Evolutionary conservation across 192 early-diverging fungal species (phyloP).

Genomic region (Coemansia aciculifera): DNA sequence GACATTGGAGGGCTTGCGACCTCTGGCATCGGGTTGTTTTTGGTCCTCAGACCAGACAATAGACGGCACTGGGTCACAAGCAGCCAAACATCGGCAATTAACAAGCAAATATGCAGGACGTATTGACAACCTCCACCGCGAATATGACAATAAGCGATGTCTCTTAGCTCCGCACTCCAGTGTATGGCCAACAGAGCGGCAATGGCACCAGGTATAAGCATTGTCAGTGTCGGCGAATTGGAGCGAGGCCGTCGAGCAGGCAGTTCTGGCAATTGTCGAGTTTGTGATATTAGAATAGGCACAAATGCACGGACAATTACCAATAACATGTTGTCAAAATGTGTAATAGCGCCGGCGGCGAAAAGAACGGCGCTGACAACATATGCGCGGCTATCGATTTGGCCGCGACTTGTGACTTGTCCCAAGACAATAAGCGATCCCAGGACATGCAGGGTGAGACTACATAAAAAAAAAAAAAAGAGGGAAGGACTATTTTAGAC

Average conservation of each 20-base stretch:
- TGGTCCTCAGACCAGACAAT: neutral
- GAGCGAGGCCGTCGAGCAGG: neutral
- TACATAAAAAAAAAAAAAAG: neutral
- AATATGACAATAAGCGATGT: neutral
- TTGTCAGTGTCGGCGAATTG: neutral
- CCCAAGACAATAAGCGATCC: neutral
- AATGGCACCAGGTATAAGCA: neutral
- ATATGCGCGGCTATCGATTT: neutral
- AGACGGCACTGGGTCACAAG: neutral
- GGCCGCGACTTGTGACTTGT: neutral
- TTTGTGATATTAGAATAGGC: neutral
- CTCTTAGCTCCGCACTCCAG: neutral
- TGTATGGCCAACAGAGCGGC: neutral
- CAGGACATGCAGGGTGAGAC: slow-evolving; percentile 14
- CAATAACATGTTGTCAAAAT: neutral
- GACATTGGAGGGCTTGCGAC: neutral
- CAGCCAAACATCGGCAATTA: slow-evolving; percentile 1
- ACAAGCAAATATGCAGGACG: neutral
- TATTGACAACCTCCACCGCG: neutral
- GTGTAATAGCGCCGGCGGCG: neutral
- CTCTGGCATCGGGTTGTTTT: neutral
- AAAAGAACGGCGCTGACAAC: neutral
- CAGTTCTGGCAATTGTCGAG: neutral
- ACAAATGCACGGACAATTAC: neutral
- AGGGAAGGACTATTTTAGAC: neutral